phyloP scores from a whole-genome alignment of 768 basidiomycete genomes.

The Leucocoprinus birnbaumii region DNA sequence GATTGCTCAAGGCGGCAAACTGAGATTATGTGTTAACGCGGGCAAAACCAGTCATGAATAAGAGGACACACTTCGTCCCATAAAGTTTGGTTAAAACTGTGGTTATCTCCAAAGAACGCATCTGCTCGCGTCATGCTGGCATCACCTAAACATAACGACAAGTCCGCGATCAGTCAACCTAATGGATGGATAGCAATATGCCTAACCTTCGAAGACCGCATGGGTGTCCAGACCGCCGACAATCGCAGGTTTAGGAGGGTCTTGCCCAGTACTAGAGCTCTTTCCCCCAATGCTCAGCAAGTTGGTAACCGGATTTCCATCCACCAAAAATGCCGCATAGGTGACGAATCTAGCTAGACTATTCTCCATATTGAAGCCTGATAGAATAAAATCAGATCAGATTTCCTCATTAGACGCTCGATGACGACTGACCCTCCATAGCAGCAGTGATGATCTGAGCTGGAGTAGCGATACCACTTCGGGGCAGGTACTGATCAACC shows the following conservation, averaged over 20 bases:
- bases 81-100: conserved; percentile 20
- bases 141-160: conserved; percentile 6
- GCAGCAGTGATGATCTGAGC: conserved; percentile 13
- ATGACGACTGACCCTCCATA: conserved; percentile 5
- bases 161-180: not conserved
- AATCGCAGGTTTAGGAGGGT: conserved; percentile 15
- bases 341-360: conserved; percentile 15
- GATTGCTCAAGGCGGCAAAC: conserved; percentile 16
- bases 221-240: conserved; percentile 18
- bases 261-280: conserved; percentile 12
- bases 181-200: not conserved
- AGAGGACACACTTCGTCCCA: conserved; percentile 15
- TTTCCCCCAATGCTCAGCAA: conserved; percentile 17
- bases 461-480: conserved; percentile 13
- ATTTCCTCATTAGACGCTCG: not conserved
- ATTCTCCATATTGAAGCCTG: conserved; percentile 18
- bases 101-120: conserved; percentile 18
- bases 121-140: conserved; percentile 16
- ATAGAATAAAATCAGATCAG: not conserved
- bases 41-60: not conserved
- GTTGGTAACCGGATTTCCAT: conserved; percentile 16
- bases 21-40: not conserved
- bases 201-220: conserved; percentile 16
- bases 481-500: conserved; percentile 11
- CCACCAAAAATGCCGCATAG: conserved; percentile 16